Base-by-base conservation (phyloP, 148 eudicot genomes). In the Mesembryanthemum crystallinum region DNA sequence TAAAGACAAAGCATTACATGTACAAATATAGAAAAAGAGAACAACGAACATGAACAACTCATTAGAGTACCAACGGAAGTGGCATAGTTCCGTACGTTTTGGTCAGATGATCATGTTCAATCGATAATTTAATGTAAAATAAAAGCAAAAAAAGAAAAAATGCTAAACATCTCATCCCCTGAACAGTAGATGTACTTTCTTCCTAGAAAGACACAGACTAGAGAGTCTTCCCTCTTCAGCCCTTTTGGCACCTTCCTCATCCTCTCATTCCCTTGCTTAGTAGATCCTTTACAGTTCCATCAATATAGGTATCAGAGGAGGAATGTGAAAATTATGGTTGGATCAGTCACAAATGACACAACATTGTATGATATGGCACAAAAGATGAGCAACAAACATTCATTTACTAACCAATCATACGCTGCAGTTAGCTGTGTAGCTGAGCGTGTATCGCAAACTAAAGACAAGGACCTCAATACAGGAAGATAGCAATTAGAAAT, bases 401-500 rank as follows among this genome's bases (percentile, higher is more conserved):
- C 55, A 76, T 62, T 60, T 72, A 69, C 85, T 85, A 66, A 91
- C 99, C 93, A 72, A 58, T 83, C 88, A 77, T 73, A 45, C 18
- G 62, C 51, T 20, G 80, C 86, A 64, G 79, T 64, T 61, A 71
- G 72, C 73, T 81, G 82, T 64, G 65, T 68, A 60, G 84, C 71
- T 67, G 81, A 66, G 37, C 78, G 82, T 72, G 88, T 79, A 75
- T 95, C 91, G 79, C 79, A 79, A 49, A 91, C 80, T 64, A 92
- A 78, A 37, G 97, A 80, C 67, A 96, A 77, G 60, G 88, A 91
- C 82, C 81, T 85, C 65, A 84, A 74, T 65, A 83, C 90, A 67
- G 99, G 99, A 60, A 86, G 72, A 64, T 86, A 91, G 89, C 93
- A 96, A 85, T 74, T 80, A 75, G 83, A 78, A 39, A 81, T 82